phyloP scores from a whole-genome alignment of 2,329 filamentous ascomycete species.

The Aspergillus quadrilineatus region DNA sequence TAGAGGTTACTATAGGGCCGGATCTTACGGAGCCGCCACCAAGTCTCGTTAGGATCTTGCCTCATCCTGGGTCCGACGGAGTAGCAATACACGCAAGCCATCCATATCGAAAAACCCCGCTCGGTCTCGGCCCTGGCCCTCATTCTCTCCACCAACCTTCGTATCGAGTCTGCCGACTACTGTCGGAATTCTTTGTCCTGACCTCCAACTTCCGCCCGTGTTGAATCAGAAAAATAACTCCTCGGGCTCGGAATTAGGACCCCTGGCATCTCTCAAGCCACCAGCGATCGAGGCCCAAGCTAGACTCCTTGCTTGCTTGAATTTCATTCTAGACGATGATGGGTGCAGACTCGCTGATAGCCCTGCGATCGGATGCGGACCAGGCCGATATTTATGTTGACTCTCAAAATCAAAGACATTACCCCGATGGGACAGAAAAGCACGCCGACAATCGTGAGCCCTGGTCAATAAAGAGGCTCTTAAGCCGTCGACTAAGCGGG shows the following conservation, averaged over 20 bases:
- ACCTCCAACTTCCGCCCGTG: background rate
- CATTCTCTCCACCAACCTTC: background rate
- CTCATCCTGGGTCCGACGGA: background rate
- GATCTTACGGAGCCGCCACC: background rate
- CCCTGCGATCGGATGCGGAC: slow-evolving; percentile 12
- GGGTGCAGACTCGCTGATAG: slow-evolving; percentile 23
- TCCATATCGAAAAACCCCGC: slow-evolving; percentile 1
- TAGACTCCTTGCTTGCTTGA: slow-evolving; percentile 1
- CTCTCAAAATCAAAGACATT: slow-evolving; percentile 15
- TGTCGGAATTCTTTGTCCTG: background rate
- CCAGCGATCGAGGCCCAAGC: background rate
- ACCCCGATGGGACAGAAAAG: slow-evolving; percentile 4
- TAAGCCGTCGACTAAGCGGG: slow-evolving; percentile 28
- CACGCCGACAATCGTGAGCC: slow-evolving; percentile 18
- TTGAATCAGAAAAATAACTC: background rate
- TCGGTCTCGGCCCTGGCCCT: background rate
- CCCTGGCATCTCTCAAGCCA: background rate
- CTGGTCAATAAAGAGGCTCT: slow-evolving; percentile 31
- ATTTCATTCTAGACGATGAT: slow-evolving; percentile 21
- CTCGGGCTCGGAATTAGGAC: background rate
- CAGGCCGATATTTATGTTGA: slow-evolving; percentile 17
- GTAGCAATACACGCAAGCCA: slow-evolving; percentile 3
- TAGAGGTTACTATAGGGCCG: background rate
- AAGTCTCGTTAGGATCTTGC: background rate
- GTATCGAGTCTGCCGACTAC: background rate